Evolutionary conservation across 169 alveolate species (phyloP), one percentile per base, ranked within the genome.

Genomic region (Miamiensis avidus): DNA sequence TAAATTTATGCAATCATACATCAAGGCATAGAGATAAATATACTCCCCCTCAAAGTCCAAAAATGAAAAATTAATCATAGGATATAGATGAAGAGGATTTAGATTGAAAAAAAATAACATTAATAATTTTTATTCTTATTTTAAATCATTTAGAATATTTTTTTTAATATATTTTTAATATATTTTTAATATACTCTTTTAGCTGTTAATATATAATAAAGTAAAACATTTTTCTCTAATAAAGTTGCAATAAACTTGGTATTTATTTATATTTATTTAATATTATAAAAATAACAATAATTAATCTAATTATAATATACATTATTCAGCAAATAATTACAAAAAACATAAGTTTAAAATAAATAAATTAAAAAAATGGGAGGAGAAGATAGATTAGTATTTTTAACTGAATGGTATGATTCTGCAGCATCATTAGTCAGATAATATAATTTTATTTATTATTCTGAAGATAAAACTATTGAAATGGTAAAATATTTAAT

Each of bases 371-470:
- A 11, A 49, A 49, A 11, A 11, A 49, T 49, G 69, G 26, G 26
- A 11, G 20, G 69, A 11, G 93, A 92, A 31, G 95, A 90, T 31
- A 89, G 97, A 82, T 95, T 89, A 89, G 92, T 92, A 29, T 95
- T 95, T 82, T 76, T 93, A 32, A 90, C 94, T 65, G 97, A 96
- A 84, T 94, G 97, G 96, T 94, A 79, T 88, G 98, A 96, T 86
- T 82, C 87, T 32, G 84, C 92, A 76, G 97, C 98, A 28, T 83
- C 94, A 29, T 75, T 96, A 32, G 88, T 93, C 31, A 87, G 97
- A 82, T 83, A 82, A 26, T 96, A 94, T 84, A 84, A 91, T 31
- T 82, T 96, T 26, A 91, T 93, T 31, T 96, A 89, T 86, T 96
- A 87, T 85, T 91, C 97, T 65, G 87, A 87, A 29, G 98, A 96